Evolutionary conservation across 441 rosid genomes (phyloP).

Genomic region (Croton setiger): DNA sequence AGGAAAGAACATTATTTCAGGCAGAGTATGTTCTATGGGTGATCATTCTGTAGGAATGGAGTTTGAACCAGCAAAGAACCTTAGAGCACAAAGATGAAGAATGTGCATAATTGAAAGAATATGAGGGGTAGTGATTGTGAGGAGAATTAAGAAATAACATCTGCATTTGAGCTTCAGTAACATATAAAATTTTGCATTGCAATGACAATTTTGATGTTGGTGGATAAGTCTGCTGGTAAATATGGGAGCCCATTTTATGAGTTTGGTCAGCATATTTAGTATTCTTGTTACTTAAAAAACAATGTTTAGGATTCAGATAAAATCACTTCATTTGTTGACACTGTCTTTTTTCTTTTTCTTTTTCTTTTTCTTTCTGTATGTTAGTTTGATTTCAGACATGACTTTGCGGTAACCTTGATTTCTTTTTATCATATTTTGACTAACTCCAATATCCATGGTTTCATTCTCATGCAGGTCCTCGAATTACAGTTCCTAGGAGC

Average conservation of each 20-base stretch:
- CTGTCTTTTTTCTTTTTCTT: not conserved
- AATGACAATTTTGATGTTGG: not conserved
- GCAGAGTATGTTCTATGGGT: not conserved
- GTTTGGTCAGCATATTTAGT: not conserved
- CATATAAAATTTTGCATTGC: not conserved
- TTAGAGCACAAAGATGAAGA: not conserved
- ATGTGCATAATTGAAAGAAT: not conserved
- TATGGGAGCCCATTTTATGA: not conserved
- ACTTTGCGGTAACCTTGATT: not conserved
- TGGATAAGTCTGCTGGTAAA: not conserved
- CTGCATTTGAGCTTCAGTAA: not conserved
- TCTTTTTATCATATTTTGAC: not conserved
- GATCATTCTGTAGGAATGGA: not conserved
- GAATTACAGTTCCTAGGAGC: slow-evolving; percentile 75
- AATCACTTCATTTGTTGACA: not conserved
- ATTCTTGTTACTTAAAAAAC: not conserved
- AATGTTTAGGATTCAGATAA: not conserved
- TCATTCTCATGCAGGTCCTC: slow-evolving; percentile 57
- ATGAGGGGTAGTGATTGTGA: not conserved
- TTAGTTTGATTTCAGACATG: not conserved
- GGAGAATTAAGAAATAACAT: not conserved
- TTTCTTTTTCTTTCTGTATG: too few relatives aligned
- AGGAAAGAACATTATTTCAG: not conserved
- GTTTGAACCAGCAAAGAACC: not conserved
- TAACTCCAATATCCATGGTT: not conserved